Base-by-base conservation (phyloP, 2,329 filamentous ascomycete species). In the Fusarium sacchari region DNA sequence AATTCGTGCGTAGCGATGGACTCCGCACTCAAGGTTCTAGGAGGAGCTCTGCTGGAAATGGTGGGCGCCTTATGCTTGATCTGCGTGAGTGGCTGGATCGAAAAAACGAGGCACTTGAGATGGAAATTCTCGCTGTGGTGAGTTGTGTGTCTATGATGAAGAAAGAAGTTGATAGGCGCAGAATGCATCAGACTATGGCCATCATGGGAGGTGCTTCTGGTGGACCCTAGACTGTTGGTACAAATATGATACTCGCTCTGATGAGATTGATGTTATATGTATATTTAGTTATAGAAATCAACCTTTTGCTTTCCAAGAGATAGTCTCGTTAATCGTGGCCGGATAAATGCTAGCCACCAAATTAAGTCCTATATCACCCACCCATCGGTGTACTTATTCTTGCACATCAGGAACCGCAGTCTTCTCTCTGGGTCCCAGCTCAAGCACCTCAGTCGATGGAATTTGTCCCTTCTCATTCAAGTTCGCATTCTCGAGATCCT, bases 111-210 rank as follows among this genome's bases (percentile, higher is more conserved):
- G 73, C 60, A 7, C 75, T 76, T 53, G 80, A 88, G 75, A 79
- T 87, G 66, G 83, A 88, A 74, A 81, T 84, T n/a, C 69, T 91
- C 26, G 83, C 88, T 15, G 84, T 91, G 24, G 85, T 86, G 47
- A 90, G 87, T 22, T 89, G 86, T 65, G 73, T 92, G 63, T 80
- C 86, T 22, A 90, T 92, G 89, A 78, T 92, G 73, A 92, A 92
- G 86, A 89, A 88, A 80, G 91, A 92, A 83, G 82, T 90, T 56
- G 90, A 92, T 78, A 82, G 90, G 46, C 82, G 88, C 71, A 83
- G 88, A 65, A 77, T 83, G 67, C 80, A 87, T 56, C 88, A 91
- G 82, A 80, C 85, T 49, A 84, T 85, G 64, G 80, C 84, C 7
- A 83, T 89, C 60, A 81, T 76, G 42, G 81, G 72, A 17, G 81